These are phyloP conservation scores for Aquilaria sinensis DNA, from an alignment of 345 rosid genomes.

Conservation along the genomic window DNA sequence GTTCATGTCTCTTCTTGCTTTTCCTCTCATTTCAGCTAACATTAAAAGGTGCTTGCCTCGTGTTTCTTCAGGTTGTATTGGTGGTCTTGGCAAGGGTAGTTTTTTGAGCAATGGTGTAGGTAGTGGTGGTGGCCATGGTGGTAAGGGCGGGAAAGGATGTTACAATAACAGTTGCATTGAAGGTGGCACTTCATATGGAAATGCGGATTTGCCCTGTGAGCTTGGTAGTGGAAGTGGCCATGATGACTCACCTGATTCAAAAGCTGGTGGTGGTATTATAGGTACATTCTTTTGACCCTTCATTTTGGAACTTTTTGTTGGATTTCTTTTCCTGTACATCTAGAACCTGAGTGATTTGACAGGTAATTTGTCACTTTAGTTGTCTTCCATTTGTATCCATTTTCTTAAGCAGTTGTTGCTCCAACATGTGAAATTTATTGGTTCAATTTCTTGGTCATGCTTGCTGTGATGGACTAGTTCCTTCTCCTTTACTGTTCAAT, in stretches of 20 bases:
- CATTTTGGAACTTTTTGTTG: neutral
- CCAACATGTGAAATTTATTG: too few relatives aligned
- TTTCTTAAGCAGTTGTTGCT: too few relatives aligned
- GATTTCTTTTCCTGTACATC: too few relatives aligned
- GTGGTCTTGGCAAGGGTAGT: conserved; percentile 86
- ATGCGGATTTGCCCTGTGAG: conserved; percentile 85
- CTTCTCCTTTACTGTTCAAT: too few relatives aligned
- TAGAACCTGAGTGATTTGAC: too few relatives aligned
- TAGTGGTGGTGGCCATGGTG: conserved; percentile 99
- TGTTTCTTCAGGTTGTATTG: conserved; percentile 72
- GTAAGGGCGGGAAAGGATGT: conserved; percentile 83
- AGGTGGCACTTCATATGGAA: conserved; percentile 90
- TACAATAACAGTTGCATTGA: conserved; percentile 47
- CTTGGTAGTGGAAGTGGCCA: conserved; percentile 99
- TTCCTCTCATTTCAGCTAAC: conserved; percentile 12
- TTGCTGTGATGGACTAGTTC: too few relatives aligned
- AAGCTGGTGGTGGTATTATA: conserved; percentile 94
- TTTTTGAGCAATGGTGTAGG: conserved; percentile 64
- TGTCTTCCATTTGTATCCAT: too few relatives aligned
- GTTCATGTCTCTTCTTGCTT: too few relatives aligned
- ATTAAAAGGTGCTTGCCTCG: conserved; percentile 11
- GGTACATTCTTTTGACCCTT: conserved; percentile 35
- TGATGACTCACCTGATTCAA: conserved; percentile 44
- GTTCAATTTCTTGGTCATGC: too few relatives aligned
- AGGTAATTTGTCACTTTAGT: too few relatives aligned